Percentiles rank a stretch among this genome's conserved stretches.
Evolutionary conservation across 345 rosid species (phyloP).

Genomic region (Populus ilicifolia): DNA sequence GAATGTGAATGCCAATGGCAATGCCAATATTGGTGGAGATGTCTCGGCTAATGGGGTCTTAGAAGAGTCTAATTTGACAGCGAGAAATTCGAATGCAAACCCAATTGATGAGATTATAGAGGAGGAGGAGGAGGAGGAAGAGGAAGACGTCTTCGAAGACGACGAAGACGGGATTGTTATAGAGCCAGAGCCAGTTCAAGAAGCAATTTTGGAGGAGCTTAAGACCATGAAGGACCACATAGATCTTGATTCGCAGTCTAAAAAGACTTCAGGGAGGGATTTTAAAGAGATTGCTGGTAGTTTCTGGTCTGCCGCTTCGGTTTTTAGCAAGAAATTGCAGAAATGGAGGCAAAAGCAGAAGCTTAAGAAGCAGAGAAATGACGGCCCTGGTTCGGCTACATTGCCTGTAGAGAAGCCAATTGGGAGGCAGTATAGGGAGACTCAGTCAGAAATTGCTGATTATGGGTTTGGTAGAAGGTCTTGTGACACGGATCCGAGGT

Average conservation of each 20-base stretch:
- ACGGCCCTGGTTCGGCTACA: conserved; percentile 61
- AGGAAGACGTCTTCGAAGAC: conserved; percentile 24
- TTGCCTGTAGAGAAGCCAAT: conserved; percentile 95
- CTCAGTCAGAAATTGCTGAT: conserved; percentile 96
- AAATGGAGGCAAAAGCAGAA: conserved; percentile 98
- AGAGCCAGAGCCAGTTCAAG: conserved; percentile 18
- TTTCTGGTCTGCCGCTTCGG: conserved; percentile 99
- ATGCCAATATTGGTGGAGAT: conserved; percentile 18
- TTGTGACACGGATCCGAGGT: conserved; percentile 97
- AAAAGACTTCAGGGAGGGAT: conserved; percentile 67
- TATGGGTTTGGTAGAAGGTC: conserved; percentile 93
- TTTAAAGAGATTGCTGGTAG: conserved; percentile 73
- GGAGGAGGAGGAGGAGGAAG: conserved; percentile 34
- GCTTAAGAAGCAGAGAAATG: conserved; percentile 65
- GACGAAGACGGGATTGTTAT: conserved; percentile 21
- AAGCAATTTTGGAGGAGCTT: conserved; percentile 39
- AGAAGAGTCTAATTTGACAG: conserved; percentile 40
- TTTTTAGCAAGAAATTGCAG: conserved; percentile 90
- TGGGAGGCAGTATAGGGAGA: conserved; percentile 82
- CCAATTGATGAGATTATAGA: conserved; percentile 55
- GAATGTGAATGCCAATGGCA: conserved; percentile 21
- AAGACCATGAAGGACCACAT: conserved; percentile 89
- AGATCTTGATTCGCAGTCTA: conserved; percentile 78
- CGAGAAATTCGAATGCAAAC: conserved; percentile 28
- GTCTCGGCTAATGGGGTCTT: conserved; percentile 24